A percentile compares a stretch with the other conserved stretches of the same genome.
Evolutionary conservation across 2,329 filamentous ascomycete genomes (phyloP).

Genomic region (Nannizziopsis arthrosporioides): DNA sequence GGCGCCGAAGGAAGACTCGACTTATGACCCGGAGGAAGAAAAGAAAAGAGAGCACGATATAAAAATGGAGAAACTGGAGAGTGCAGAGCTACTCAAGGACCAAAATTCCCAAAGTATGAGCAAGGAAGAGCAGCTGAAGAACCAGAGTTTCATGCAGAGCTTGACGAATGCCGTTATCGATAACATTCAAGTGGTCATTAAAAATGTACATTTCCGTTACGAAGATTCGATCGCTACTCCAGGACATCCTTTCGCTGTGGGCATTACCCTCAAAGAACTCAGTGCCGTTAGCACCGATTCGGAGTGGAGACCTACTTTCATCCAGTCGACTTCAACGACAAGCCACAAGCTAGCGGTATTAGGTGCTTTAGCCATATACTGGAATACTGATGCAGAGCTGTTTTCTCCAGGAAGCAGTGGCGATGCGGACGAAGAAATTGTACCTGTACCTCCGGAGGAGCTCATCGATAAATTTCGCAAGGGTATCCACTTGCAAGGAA

Average conservation of each 20-base stretch:
- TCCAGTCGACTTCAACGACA: slow-evolving; percentile 68
- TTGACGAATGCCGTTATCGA: slow-evolving; percentile 93
- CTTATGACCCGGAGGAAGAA: slow-evolving; percentile 88
- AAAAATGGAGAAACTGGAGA: slow-evolving; percentile 98
- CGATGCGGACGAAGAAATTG: slow-evolving; percentile 44
- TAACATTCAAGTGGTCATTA: slow-evolving; percentile 93
- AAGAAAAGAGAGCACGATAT: slow-evolving; percentile 73
- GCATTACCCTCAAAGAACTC: slow-evolving; percentile 86
- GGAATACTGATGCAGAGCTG: slow-evolving; percentile 87
- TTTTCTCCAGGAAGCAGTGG: slow-evolving; percentile 71
- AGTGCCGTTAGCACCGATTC: slow-evolving; percentile 93
- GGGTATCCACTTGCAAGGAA: slow-evolving; percentile 65
- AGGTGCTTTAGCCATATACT: slow-evolving; percentile 84
- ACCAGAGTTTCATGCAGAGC: slow-evolving; percentile 93
- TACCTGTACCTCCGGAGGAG: slow-evolving; percentile 55
- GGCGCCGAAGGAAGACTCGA: slow-evolving; percentile 86
- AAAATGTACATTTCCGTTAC: slow-evolving; percentile 97
- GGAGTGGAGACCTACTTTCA: slow-evolving; percentile 91
- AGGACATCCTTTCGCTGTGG: slow-evolving; percentile 86
- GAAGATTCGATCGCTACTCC: slow-evolving; percentile 94
- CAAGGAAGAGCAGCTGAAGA: slow-evolving; percentile 90
- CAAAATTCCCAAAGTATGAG: slow-evolving; percentile 85
- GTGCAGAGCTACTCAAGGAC: slow-evolving; percentile 87
- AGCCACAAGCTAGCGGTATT: slow-evolving; percentile 92
- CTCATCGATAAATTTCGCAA: slow-evolving; percentile 65